Evolutionary conservation across 306 rosid species (phyloP), one percentile per base, ranked within the genome.

Genomic region (Quercus dentata): DNA sequence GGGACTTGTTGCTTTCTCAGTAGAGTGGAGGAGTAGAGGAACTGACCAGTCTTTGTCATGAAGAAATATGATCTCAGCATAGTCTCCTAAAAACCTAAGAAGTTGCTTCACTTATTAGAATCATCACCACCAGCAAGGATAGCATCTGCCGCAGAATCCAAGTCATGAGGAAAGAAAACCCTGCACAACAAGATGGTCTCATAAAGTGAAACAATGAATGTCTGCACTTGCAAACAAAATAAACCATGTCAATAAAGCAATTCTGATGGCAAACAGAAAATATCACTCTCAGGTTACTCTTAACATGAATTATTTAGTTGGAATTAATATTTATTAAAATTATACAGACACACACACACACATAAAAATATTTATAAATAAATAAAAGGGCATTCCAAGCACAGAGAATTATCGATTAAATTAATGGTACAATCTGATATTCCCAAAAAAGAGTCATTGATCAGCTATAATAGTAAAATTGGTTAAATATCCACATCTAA

Each of bases 141-240:
- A 76, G 88, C 89, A 86, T 94, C 95, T 73, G 98, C 98, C 3
- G 90, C 94, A 74, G 98, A 91, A 79, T 91, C 95, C 85, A 94
- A 79, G 86, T 94, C 98, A 19, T 87, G 93, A 52, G 97, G 98
- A 87, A 94, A 94, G 86, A 94, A 94, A 28, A 94, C 89, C 90
- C 98, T 94, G 90, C 90, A 87, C 76, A 82, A 71, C 13, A 10
- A 67, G n/a, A 82, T 9, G 30, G n/a, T 38, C 21, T 44, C 20
- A 68, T 14, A 28, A 52, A 74, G 77, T 28, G 70, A 71, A 81
- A 68, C 38, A 64, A 65, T 30, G 80, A 52, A 55, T 20, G 14
- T 2, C 9, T 59, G 65, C 5, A 5, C 25, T 59, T 18, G 18
- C 4, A 28, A 21, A 59, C 13, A 25, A 63, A 28, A 4, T 63